Evolutionary conservation across 805 yeast genomes (phyloP), one percentile per base, ranked within the genome.

Genomic region (Cyberlindnera amylophila): DNA sequence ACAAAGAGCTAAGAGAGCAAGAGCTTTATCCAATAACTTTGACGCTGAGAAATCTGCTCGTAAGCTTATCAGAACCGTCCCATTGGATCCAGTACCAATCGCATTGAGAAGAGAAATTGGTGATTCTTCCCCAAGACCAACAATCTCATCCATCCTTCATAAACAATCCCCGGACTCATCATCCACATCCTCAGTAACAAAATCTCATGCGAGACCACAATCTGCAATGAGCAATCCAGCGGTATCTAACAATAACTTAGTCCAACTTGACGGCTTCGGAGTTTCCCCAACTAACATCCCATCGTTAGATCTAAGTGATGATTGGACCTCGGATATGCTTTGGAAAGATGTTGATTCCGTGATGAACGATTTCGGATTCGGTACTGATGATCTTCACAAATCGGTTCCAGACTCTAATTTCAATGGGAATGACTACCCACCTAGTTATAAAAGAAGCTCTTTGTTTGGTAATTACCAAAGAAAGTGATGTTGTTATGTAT

Each of bases 291-390:
- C 56, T 7, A 49, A 50, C 30, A 48, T 53, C 17, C 56, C 58
- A 45, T 42, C 59, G 0, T 46, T 65, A 46, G 71, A 65, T 19
- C 57, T 60, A 11, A 63, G 63, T 55, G 73, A 67, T 45, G 69
- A 67, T 35, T 68, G 73, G 73, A 63, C 66, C 15, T 65, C 65
- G 15, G 73, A 69, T 30, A 59, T 65, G 57, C 63, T 69, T 2
- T 70, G 73, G 89, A 84, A 82, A 56, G 95, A 88, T 57, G 90
- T 88, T 23, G 95, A 87, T 50, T 72, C 86, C 36, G 85, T 88
- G 44, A 86, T 88, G 96, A 86, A 85, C 57, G 95, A 87, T 57
- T 88, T 87, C 64, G 96, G 96, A 5, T 88, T 88, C 67, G 86
- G 85, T 51, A 80, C 87, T 13, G 60, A 52, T 30, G 55, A 52